Evolutionary conservation across 1,284 basidiomycete species (phyloP).

Genomic region (Pseudozyma flocculosa): DNA sequence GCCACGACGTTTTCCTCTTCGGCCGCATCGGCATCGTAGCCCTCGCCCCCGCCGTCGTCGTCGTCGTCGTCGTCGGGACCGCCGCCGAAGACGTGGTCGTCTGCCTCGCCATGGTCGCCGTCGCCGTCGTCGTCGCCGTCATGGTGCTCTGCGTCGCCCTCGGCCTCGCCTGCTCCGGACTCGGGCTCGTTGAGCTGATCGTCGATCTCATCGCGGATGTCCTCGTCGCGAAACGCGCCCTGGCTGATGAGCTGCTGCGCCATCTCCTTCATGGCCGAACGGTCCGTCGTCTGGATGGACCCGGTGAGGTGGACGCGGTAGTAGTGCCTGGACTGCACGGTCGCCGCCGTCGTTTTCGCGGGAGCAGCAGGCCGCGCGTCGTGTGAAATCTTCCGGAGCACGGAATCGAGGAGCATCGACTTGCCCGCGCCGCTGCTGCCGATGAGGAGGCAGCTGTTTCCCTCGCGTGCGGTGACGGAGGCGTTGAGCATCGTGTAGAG

Average conservation of each 20-base stretch:
- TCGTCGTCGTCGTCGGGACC: constrained; percentile 7
- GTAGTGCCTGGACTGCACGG: constrained; percentile 6
- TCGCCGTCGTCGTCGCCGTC: constrained; percentile 1
- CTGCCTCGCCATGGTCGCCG: constrained; percentile 7
- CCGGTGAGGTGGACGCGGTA: constrained; percentile 44
- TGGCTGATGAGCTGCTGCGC: constrained; percentile 49
- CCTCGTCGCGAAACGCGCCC: constrained; percentile 42
- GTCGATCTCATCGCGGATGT: constrained; percentile 3
- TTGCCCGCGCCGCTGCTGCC: constrained; percentile 49
- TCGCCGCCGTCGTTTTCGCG: too few species aligned
- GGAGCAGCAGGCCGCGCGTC: too few species aligned
- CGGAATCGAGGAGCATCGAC: constrained; percentile 38
- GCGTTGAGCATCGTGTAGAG: constrained; percentile 33
- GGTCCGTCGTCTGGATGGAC: constrained; percentile 44
- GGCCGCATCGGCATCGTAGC: constrained; percentile 8
- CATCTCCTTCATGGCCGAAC: constrained; percentile 50
- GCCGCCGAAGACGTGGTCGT: constrained; percentile 5
- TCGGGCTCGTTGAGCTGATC: not conserved
- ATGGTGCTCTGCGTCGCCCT: not conserved
- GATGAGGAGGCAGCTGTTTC: constrained; percentile 51
- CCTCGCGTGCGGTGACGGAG: constrained; percentile 38
- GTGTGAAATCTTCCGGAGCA: too few species aligned
- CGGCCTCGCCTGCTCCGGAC: not conserved
- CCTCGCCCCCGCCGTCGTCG: constrained; percentile 23
- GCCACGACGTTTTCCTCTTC: constrained; percentile 29